Evolutionary conservation across 306 rosid genomes (phyloP).

Genomic region (Lathyrus tuberosus): DNA sequence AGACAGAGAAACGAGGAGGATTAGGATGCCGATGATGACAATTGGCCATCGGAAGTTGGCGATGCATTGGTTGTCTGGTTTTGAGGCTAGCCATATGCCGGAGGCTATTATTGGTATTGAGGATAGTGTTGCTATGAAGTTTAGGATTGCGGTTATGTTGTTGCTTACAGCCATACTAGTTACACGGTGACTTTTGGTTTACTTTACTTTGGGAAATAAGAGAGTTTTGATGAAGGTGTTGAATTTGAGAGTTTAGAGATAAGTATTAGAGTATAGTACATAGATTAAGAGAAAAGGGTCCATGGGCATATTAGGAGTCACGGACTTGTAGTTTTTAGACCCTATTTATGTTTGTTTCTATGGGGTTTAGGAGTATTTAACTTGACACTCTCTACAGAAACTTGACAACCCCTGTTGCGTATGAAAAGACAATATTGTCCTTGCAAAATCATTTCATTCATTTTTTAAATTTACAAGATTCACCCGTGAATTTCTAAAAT

Average conservation of each 20-base stretch:
- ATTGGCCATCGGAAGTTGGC: slow-evolving; percentile 79
- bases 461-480: too few relatives aligned
- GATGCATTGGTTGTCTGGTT: slow-evolving; percentile 82
- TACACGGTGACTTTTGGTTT: not conserved
- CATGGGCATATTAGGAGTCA: not conserved
- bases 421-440: too few relatives aligned
- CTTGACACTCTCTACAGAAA: too few relatives aligned
- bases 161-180: slow-evolving; percentile 77
- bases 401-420: too few relatives aligned
- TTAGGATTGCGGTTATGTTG: slow-evolving; percentile 71
- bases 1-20: slow-evolving; percentile 68
- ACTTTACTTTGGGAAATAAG: too few relatives aligned
- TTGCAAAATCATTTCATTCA: too few relatives aligned
- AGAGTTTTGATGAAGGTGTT: not conserved
- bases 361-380: too few relatives aligned
- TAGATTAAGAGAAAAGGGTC: not conserved
- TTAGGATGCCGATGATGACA: slow-evolving; percentile 62
- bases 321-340: not conserved
- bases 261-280: not conserved
- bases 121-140: slow-evolving; percentile 69
- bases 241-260: not conserved
- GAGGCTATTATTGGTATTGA: slow-evolving; percentile 78
- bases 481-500: too few relatives aligned
- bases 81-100: slow-evolving; percentile 91
- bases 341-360: not conserved